phyloP scores from a whole-genome alignment of 495 filamentous ascomycete species.

The Penicillium verhagenii region DNA sequence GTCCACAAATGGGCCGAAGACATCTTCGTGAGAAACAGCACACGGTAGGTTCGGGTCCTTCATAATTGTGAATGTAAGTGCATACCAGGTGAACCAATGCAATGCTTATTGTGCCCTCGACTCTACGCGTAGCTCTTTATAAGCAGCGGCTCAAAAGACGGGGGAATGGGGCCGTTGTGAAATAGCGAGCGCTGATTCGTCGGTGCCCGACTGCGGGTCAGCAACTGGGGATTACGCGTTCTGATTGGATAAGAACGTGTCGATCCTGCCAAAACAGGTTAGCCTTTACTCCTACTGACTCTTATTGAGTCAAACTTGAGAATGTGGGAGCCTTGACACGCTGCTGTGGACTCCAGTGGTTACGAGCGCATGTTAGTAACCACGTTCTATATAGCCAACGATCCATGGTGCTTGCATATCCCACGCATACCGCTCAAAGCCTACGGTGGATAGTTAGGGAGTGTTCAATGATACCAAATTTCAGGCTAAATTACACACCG shows the following conservation, averaged over 20 bases:
- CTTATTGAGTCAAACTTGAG: background rate
- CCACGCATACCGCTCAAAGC: too few species aligned
- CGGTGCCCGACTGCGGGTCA: constrained; percentile 1
- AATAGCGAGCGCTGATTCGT: constrained; percentile 1
- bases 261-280: background rate
- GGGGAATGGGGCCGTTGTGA: background rate
- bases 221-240: background rate
- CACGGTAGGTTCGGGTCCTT: constrained; percentile 2
- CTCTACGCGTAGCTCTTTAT: background rate
- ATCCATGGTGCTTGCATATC: too few species aligned
- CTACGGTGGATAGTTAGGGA: too few species aligned
- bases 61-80: background rate
- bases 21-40: constrained; percentile 12
- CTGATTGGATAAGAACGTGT: background rate
- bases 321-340: background rate
- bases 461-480: too few species aligned
- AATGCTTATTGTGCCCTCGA: background rate
- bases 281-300: background rate
- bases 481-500: too few species aligned
- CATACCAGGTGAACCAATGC: background rate
- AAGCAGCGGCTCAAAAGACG: background rate
- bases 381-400: background rate
- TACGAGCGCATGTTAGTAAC: background rate
- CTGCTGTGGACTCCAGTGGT: background rate
- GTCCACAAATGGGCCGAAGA: constrained; percentile 20